A percentile compares a stretch with the other conserved stretches of the same genome.
phyloP scores from a whole-genome alignment of 495 filamentous ascomycete genomes.

The Lasiosphaeriaceae sp. region DNA sequence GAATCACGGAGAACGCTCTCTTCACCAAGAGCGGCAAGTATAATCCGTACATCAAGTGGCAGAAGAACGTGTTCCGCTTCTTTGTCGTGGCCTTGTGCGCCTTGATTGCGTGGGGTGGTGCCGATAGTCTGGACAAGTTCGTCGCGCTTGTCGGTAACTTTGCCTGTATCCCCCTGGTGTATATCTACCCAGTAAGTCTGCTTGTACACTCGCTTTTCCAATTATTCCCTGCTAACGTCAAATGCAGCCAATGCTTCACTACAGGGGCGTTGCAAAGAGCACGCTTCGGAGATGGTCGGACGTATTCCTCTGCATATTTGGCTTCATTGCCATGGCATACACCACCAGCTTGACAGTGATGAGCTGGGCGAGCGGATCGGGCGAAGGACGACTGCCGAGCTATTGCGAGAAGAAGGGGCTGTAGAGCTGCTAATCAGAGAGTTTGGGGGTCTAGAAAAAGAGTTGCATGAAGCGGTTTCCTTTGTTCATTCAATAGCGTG shows the following conservation, averaged over 20 bases:
- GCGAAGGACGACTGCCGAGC: slow-evolving; percentile 34
- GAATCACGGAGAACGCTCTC: slow-evolving; percentile 62
- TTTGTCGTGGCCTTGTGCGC: slow-evolving; percentile 83
- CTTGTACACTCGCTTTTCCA: not conserved
- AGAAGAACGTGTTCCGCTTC: slow-evolving; percentile 96
- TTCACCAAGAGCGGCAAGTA: slow-evolving; percentile 85
- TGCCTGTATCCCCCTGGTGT: slow-evolving; percentile 94
- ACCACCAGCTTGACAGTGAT: slow-evolving; percentile 79
- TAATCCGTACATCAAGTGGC: slow-evolving; percentile 95
- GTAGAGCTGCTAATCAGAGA: too few relatives aligned
- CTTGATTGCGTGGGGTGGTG: slow-evolving; percentile 83
- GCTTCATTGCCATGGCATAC: slow-evolving; percentile 80
- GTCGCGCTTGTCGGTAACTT: slow-evolving; percentile 94
- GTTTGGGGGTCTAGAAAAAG: not conserved
- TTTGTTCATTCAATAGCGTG: too few relatives aligned
- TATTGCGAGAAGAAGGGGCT: slow-evolving; percentile 43
- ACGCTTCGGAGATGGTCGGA: slow-evolving; percentile 63
- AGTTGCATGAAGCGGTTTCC: not conserved
- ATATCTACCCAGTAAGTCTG: slow-evolving; percentile 86
- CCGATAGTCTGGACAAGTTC: slow-evolving; percentile 93
- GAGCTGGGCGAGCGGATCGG: slow-evolving; percentile 63
- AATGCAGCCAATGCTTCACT: slow-evolving; percentile 77
- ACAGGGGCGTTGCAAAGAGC: slow-evolving; percentile 68
- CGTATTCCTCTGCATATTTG: slow-evolving; percentile 72
- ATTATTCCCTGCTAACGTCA: slow-evolving; percentile 19